Conservation (phyloP, 345 rosid genomes). For the Populus euphratica region DNA sequence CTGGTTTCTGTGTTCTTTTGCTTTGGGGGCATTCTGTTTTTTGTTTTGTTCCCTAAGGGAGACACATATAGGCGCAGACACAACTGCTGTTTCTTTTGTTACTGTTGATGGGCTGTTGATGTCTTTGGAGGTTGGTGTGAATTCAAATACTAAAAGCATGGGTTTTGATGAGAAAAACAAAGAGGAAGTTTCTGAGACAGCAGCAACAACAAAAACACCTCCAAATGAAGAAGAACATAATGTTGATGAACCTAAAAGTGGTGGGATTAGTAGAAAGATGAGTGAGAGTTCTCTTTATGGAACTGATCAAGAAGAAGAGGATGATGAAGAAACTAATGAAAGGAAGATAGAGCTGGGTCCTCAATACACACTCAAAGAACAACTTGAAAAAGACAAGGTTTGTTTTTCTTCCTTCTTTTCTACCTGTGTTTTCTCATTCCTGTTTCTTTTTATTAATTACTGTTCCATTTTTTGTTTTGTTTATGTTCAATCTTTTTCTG, state of each 20-base stretch:
- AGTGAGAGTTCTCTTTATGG: constrained; percentile 41
- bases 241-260: constrained; percentile 19
- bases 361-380: constrained; percentile 59
- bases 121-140: constrained; percentile 38
- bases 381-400: constrained; percentile 71
- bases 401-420: neutral
- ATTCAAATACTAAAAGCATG: constrained; percentile 36
- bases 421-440: neutral
- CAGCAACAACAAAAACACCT: constrained; percentile 13
- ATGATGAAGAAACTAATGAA: constrained; percentile 53
- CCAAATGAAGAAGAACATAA: constrained; percentile 19
- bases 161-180: constrained; percentile 36
- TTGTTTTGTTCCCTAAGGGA: neutral
- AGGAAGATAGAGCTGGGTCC: constrained; percentile 61
- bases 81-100: neutral
- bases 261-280: constrained; percentile 24
- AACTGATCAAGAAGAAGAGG: constrained; percentile 39
- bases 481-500: neutral
- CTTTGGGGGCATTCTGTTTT: neutral
- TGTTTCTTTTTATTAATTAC: neutral
- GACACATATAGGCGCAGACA: neutral
- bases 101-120: constrained; percentile 37
- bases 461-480: neutral
- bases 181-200: constrained; percentile 25
- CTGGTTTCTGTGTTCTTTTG: constrained; percentile 1